These are phyloP conservation scores for Brassica rapa DNA, from an alignment of 345 rosid species.

Conservation along the genomic window DNA sequence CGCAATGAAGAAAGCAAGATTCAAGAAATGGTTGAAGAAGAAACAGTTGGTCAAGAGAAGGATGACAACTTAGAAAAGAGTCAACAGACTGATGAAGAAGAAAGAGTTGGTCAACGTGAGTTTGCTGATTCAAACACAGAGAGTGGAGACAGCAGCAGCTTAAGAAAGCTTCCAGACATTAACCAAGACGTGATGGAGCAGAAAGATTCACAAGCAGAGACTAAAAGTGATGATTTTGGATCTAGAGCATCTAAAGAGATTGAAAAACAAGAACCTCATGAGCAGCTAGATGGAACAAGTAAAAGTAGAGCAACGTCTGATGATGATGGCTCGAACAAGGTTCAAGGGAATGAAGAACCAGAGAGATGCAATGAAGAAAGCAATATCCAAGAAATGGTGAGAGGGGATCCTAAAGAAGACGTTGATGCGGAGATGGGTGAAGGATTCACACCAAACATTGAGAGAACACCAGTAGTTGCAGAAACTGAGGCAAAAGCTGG, in stretches of 20 bases:
- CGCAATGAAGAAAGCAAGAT: background rate
- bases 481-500: slow-evolving; percentile 19
- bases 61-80: background rate
- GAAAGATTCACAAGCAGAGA: background rate
- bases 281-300: slow-evolving; percentile 1
- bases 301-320: background rate
- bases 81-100: background rate
- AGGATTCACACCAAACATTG: slow-evolving; percentile 10
- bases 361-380: slow-evolving; percentile 5
- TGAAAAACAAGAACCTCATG: slow-evolving; percentile 10
- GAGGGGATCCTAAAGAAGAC: slow-evolving; percentile 1
- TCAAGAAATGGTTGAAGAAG: background rate
- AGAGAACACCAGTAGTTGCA: background rate
- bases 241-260: background rate
- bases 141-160: background rate
- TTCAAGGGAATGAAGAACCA: slow-evolving; percentile 17
- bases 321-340: slow-evolving; percentile 13
- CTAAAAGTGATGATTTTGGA: background rate
- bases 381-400: slow-evolving; percentile 14
- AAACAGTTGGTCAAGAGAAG: slow-evolving; percentile 11
- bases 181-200: background rate
- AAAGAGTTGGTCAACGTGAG: background rate
- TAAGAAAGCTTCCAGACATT: slow-evolving; percentile 17
- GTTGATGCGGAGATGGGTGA: slow-evolving; percentile 1
- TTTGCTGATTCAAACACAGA: background rate